Conservation (phyloP, 202 grass and related monocot genomes). For the Panicum hallii region DNA sequence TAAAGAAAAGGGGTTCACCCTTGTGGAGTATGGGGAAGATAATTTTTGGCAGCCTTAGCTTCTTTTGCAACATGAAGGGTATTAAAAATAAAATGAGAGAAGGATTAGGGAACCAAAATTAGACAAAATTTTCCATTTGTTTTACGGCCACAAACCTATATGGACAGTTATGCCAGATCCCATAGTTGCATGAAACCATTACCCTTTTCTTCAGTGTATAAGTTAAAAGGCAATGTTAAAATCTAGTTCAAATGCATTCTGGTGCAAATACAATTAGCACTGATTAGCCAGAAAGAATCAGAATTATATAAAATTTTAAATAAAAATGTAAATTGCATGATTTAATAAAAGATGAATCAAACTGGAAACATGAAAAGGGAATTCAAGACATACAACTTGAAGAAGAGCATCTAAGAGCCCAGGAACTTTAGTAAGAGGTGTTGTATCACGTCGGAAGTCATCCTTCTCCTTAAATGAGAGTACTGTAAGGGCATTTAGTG, state of each 20-base stretch:
- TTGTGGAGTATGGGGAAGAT: not conserved
- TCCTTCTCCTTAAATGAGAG: slow-evolving; percentile 99
- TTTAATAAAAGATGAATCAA: slow-evolving; percentile 36
- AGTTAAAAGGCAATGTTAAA: not conserved
- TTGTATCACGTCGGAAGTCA: slow-evolving; percentile 79
- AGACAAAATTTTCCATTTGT: not conserved
- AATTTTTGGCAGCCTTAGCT: not conserved
- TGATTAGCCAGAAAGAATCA: slow-evolving; percentile 27
- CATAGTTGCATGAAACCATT: slow-evolving; percentile 11
- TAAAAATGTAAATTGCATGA: slow-evolving; percentile 9
- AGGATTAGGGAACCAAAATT: not conserved
- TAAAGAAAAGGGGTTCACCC: not conserved
- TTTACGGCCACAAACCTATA: slow-evolving; percentile 1
- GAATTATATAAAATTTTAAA: not conserved
- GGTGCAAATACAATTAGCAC: slow-evolving; percentile 21
- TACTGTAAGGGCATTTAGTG: slow-evolving; percentile 82
- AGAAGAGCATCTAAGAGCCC: slow-evolving; percentile 94
- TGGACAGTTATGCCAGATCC: slow-evolving; percentile 16
- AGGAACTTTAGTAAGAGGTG: slow-evolving; percentile 88
- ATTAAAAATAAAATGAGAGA: not conserved
- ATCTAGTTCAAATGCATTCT: slow-evolving; percentile 36
- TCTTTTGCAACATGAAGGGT: not conserved
- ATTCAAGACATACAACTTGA: slow-evolving; percentile 84
- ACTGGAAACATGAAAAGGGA: slow-evolving; percentile 25
- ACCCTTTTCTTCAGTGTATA: slow-evolving; percentile 5